Conservation (phyloP, 768 basidiomycete genomes). For the Suillus placidus region DNA sequence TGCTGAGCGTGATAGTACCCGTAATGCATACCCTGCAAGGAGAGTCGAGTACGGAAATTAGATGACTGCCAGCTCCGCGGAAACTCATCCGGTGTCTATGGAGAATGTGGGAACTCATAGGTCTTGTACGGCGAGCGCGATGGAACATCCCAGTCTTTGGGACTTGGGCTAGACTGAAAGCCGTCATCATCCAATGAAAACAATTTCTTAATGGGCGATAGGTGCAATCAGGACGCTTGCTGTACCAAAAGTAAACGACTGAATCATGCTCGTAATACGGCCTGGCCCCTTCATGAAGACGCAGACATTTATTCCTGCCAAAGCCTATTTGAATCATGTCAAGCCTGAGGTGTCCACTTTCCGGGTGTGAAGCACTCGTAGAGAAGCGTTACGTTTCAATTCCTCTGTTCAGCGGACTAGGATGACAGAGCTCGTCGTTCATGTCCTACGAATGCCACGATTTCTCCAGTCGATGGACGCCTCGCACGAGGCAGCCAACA, state of each 20-base stretch:
- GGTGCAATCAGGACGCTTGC: too few species aligned
- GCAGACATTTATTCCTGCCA: too few species aligned
- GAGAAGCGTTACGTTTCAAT: not conserved
- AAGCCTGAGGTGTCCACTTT: not conserved
- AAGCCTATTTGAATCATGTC: not conserved
- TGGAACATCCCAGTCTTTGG: conserved; percentile 23
- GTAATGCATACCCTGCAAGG: conserved; percentile 34
- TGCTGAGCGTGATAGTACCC: conserved; percentile 16
- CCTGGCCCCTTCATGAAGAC: too few species aligned
- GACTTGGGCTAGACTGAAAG: conserved; percentile 25
- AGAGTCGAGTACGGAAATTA: conserved; percentile 27
- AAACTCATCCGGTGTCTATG: conserved; percentile 32
- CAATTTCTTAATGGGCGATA: conserved; percentile 32
- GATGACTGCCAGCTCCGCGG: conserved; percentile 33
- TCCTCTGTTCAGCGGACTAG: not conserved
- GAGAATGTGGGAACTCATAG: conserved; percentile 30
- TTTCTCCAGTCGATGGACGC: not conserved
- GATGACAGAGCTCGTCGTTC: not conserved
- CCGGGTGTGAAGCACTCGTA: not conserved
- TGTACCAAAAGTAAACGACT: too few species aligned
- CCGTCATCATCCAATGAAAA: conserved; percentile 29
- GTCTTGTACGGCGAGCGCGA: conserved; percentile 29
- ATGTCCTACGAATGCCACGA: not conserved
- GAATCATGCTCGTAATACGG: too few species aligned
- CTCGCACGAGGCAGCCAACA: conserved; percentile 5